Evolutionary conservation across 257 asterid genomes (phyloP).

Genomic region (Pogostemon cablin): DNA sequence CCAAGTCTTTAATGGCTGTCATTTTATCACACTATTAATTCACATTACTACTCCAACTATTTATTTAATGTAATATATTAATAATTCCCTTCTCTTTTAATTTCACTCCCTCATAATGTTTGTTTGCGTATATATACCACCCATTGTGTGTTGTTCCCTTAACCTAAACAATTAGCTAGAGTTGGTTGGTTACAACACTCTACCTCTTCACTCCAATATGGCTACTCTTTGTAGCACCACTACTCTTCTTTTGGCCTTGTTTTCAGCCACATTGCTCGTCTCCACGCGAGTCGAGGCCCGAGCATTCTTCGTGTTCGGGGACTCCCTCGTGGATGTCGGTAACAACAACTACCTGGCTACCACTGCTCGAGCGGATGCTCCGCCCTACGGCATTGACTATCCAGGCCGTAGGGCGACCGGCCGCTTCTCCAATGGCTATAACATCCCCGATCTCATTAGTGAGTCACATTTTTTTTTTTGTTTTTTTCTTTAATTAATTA

Average conservation of each 20-base stretch:
- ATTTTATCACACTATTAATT: slow-evolving; percentile 18
- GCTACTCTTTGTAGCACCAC: slow-evolving; percentile 23
- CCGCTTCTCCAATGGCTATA: slow-evolving; percentile 71
- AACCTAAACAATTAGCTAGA: slow-evolving; percentile 9
- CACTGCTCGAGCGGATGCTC: slow-evolving; percentile 63
- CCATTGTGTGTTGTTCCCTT: not conserved
- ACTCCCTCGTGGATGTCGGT: slow-evolving; percentile 66
- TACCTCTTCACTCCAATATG: slow-evolving; percentile 15
- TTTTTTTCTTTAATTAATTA: not conserved
- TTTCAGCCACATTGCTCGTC: slow-evolving; percentile 27
- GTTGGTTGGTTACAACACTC: not conserved
- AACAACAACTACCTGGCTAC: slow-evolving; percentile 65
- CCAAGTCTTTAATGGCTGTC: slow-evolving; percentile 28
- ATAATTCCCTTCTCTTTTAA: slow-evolving; percentile 1
- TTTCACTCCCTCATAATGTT: not conserved
- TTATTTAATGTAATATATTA: not conserved
- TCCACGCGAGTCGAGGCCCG: slow-evolving; percentile 37
- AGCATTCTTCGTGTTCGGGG: slow-evolving; percentile 64
- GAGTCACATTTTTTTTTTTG: slow-evolving; percentile 13
- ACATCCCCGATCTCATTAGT: slow-evolving; percentile 67
- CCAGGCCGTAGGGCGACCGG: slow-evolving; percentile 58
- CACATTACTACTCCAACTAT: not conserved
- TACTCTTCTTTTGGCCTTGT: slow-evolving; percentile 23
- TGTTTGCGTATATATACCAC: not conserved
- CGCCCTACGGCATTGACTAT: slow-evolving; percentile 68